Evolutionary conservation across 202 grass and related monocot species (phyloP).

Genomic region (Elaeis oleifera): DNA sequence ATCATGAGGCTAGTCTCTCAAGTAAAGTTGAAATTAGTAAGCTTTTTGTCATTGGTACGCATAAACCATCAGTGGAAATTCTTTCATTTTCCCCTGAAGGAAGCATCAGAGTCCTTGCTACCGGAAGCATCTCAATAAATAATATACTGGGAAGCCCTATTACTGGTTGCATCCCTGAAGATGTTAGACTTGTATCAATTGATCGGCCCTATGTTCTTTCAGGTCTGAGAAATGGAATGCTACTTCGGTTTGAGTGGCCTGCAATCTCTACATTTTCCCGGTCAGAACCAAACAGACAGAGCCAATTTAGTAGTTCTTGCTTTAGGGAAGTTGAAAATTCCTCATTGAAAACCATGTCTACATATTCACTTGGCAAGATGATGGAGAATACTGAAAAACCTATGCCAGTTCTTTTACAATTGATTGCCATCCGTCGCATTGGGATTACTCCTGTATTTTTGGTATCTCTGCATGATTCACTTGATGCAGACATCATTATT

Average conservation of each 20-base stretch:
- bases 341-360: constrained; percentile 29
- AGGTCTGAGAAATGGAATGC: constrained; percentile 96
- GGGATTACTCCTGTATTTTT: constrained; percentile 88
- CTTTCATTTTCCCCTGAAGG: constrained; percentile 63
- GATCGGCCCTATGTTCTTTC: constrained; percentile 72
- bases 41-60: constrained; percentile 84
- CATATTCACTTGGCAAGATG: constrained; percentile 23
- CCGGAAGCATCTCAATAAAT: constrained; percentile 61
- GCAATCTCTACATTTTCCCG: constrained; percentile 18
- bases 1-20: constrained; percentile 19
- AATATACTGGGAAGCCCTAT: constrained; percentile 73
- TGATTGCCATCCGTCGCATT: constrained; percentile 86
- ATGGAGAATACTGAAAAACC: neutral
- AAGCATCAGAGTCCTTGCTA: constrained; percentile 45
- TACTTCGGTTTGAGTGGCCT: constrained; percentile 79
- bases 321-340: constrained; percentile 12
- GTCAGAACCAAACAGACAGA: constrained; percentile 31
- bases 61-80: constrained; percentile 93
- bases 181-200: constrained; percentile 72
- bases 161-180: constrained; percentile 92
- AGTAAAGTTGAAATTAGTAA: constrained; percentile 43
- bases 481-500: constrained; percentile 74
- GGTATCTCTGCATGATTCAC: constrained; percentile 61
- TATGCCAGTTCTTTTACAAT: constrained; percentile 37
- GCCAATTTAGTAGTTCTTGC: constrained; percentile 27